phyloP scores from a whole-genome alignment of 1,284 basidiomycete genomes.

The Apiotrichum laibachii region DNA sequence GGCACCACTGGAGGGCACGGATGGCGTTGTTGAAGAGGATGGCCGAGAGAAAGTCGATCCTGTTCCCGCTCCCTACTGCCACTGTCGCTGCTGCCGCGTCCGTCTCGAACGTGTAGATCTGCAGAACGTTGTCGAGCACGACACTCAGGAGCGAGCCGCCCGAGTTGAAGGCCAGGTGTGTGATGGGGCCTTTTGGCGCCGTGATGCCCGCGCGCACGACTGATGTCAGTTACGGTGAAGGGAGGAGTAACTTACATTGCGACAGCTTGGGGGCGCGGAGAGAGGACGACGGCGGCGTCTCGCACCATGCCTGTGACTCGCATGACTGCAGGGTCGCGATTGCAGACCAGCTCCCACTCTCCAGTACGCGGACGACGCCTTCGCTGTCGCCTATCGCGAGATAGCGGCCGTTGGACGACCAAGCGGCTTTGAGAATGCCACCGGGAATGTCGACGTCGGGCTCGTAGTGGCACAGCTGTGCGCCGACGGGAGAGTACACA shows the following conservation, averaged over 20 bases:
- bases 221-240: not conserved
- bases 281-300: not conserved
- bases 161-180: conserved; percentile 71
- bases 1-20: conserved; percentile 28
- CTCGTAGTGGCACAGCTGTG: conserved; percentile 65
- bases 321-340: not conserved
- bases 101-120: conserved; percentile 38
- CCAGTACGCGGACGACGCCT: conserved; percentile 12
- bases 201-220: not conserved
- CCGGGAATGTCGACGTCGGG: conserved; percentile 12
- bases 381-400: conserved; percentile 9
- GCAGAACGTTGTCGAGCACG: conserved; percentile 21
- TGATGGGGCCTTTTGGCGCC: not conserved
- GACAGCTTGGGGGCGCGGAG: not conserved
- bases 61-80: conserved; percentile 16
- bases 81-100: conserved; percentile 14
- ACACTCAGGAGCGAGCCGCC: conserved; percentile 68
- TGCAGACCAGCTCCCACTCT: conserved; percentile 15
- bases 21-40: conserved; percentile 31
- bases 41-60: conserved; percentile 26
- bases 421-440: conserved; percentile 66
- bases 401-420: conserved; percentile 62
- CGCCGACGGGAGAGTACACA: conserved; percentile 70
- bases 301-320: not conserved
- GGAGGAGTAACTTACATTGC: conserved; percentile 3